Base-by-base conservation (phyloP, 768 basidiomycete genomes). In the Fomitopsis pulvina region DNA sequence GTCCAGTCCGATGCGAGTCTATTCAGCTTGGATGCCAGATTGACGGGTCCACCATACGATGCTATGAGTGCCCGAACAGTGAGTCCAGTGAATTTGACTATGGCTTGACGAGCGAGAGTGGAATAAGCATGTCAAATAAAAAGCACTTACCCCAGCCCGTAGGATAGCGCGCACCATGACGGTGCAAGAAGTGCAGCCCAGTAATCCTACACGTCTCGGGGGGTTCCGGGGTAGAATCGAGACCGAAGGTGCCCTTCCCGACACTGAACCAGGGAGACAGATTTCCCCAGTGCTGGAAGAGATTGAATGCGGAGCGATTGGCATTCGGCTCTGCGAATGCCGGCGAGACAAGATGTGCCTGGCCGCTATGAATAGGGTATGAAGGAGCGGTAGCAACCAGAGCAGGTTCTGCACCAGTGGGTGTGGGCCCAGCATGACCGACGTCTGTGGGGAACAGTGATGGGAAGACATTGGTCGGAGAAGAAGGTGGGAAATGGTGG, bases 241-340 rank as follows among this genome's bases (percentile, higher is more conserved):
- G 54, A 0, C 90, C 89, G 66, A 90, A 92, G 1, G 77, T 69
- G 11, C 72, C 76, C 38, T 69, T 71, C 16, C 72, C 71, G 18
- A 88, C 81, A 55, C 83, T 87, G 63, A 84, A 92, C 90, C 90
- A 92, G 10, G 90, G 90, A 1, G 85, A 84, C 37, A 90, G 64
- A 60, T 91, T 92, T 1, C 90, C 90, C 90, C 90, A 92, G 38
- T 79, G 76, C 62, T 73, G 78, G 66, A 91, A 80, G 39, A 92
- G 58, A 59, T 85, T 78, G 56, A 88, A 91, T 9, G 69, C 51
- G 50, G 20, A 50, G 16, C 55, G 42, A 14, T 53, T 57, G 24
- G 37, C 44, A 28, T 49, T 52, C 22, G 47, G 34, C 38, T 64
- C 59, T 18, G 57, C 57, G 53, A 75, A 49, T 3, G 62, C 51